These are phyloP conservation scores for Mycena indigotica DNA, from an alignment of 768 basidiomycete species.

Conservation along the genomic window DNA sequence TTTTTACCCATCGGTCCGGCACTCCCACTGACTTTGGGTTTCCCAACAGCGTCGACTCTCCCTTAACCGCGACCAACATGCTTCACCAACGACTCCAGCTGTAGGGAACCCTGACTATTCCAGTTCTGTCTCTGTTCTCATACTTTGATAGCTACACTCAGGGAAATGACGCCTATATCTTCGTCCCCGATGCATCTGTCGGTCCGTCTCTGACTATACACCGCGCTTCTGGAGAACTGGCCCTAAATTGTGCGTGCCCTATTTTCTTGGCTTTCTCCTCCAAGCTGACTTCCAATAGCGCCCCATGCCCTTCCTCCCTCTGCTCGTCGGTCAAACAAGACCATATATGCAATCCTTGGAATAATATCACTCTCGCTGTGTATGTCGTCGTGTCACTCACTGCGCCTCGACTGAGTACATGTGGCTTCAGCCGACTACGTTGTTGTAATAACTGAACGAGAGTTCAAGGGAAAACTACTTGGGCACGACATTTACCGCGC, in stretches of 20 bases:
- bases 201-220: conserved; percentile 72
- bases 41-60: no score
- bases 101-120: conserved; percentile 40
- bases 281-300: background rate
- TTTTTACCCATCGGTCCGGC: no score
- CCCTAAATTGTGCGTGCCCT: conserved; percentile 59
- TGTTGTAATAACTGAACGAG: conserved; percentile 82
- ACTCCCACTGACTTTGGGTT: no score
- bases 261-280: conserved; percentile 9
- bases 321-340: conserved; percentile 62
- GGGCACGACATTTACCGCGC: conserved; percentile 88
- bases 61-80: background rate
- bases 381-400: conserved; percentile 37
- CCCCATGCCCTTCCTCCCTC: conserved; percentile 45
- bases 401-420: conserved; percentile 1
- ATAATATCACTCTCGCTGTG: conserved; percentile 76
- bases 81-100: conserved; percentile 71
- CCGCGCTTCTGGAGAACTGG: conserved; percentile 74
- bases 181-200: conserved; percentile 62
- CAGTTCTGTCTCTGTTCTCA: conserved; percentile 15
- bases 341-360: conserved; percentile 76
- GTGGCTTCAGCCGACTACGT: conserved; percentile 90
- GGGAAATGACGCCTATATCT: conserved; percentile 75
- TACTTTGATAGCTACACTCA: conserved; percentile 59
- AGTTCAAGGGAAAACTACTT: conserved; percentile 75